Percentiles rank a stretch among this genome's conserved stretches.
These are phyloP conservation scores for Tylopilus sp. DNA, from an alignment of 768 basidiomycete species.

Conservation along the genomic window DNA sequence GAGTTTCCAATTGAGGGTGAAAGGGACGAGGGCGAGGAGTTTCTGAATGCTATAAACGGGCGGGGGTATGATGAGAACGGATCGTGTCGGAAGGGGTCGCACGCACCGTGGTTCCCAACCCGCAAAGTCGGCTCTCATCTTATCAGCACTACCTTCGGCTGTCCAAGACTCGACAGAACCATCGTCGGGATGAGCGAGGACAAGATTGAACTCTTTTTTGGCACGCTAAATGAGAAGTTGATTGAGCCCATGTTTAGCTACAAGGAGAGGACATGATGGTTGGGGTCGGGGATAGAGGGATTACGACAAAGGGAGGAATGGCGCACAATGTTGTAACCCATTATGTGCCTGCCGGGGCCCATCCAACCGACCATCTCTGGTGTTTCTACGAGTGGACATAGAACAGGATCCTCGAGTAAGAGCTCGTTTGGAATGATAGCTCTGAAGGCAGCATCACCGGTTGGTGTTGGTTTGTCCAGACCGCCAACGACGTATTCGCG, in stretches of 20 bases:
- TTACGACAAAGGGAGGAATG: not conserved
- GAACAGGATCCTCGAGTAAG: constrained; percentile 49
- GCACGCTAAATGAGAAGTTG: constrained; percentile 23
- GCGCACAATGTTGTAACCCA: constrained; percentile 44
- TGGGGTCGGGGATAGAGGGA: not conserved
- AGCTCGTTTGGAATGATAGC: constrained; percentile 44
- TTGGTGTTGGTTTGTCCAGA: constrained; percentile 43
- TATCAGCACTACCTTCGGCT: constrained; percentile 38
- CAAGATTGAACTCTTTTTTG: constrained; percentile 44
- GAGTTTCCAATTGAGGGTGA: constrained; percentile 45
- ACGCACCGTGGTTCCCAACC: constrained; percentile 48
- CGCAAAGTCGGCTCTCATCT: constrained; percentile 45
- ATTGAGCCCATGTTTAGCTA: not conserved
- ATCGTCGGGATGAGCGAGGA: constrained; percentile 40
- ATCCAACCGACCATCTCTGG: constrained; percentile 60
- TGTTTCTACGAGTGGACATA: constrained; percentile 46
- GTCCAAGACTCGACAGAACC: constrained; percentile 44
- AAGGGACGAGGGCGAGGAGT: constrained; percentile 42
- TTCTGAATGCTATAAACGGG: constrained; percentile 39
- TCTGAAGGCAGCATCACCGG: constrained; percentile 64
- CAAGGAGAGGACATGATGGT: not conserved
- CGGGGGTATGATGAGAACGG: constrained; percentile 1
- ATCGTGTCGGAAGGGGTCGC: not conserved
- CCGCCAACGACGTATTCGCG: constrained; percentile 49
- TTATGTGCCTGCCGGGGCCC: constrained; percentile 46